Evolutionary conservation across 116 monocot species (phyloP), one percentile per base, ranked within the genome.

Genomic region (Cymodocea nodosa): DNA sequence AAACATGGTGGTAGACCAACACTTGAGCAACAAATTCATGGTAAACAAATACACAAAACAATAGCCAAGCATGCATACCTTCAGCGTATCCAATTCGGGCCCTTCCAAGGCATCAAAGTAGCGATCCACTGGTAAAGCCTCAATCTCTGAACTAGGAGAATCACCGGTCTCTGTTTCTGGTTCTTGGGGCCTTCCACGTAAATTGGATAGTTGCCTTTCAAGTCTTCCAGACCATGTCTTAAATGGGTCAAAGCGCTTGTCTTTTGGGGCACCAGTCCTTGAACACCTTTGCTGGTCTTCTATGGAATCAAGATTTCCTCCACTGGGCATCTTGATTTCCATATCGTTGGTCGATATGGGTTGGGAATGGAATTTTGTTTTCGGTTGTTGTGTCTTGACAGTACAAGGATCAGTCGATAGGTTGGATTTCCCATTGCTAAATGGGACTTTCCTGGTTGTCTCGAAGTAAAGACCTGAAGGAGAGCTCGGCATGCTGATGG

Each of bases 41-140:
- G 3, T 30, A 30, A 30, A 30, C 30, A 30, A 30, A 1, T 1
- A 30, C 1, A 30, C 30, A 30, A 30, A 30, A 30, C 30, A 30
- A 30, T 3, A 1, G 3, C 30, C 30, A 30, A 30, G 30, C 30
- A 30, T 30, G 3, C n/a, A 48, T 62, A 87, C 87, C 81, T 77
- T 81, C 4, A 88, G 71, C 14, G 74, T 84, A 63, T 88, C 84
- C 18, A 88, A 51, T 73, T 88, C 88, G 53, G 84, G 84, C 8
- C 88, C 88, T 74, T 85, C 85, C 51, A 85, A 65, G 23, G 82
- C 82, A 74, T 82, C 85, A 25, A 83, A 83, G 56, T 82, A 85
- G 12, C 82, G 77, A 7, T 82, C 78, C 30, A 81, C 79, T 2
- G 79, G 81, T n/a, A 75, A 40, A 51, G 74, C 57, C 6, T 75